Evolutionary conservation across 2,329 filamentous ascomycete genomes (phyloP).

Genomic region (Diaporthe citrichinensis): DNA sequence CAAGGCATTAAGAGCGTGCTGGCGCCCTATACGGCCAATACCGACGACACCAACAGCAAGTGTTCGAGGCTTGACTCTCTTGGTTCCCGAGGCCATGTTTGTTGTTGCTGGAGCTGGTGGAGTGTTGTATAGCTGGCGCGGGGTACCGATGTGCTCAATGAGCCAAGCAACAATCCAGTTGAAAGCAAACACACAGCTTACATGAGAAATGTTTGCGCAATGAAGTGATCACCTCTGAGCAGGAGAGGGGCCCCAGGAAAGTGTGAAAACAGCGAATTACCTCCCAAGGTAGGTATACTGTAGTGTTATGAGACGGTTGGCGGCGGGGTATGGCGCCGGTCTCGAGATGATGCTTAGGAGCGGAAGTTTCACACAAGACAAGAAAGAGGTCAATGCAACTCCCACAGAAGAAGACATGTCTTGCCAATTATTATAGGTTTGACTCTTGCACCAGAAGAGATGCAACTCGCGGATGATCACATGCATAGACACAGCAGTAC

Average conservation of each 20-base stretch:
- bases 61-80: background rate
- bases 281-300: too few relatives aligned
- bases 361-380: background rate
- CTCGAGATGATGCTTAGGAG: too few relatives aligned
- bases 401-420: background rate
- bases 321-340: background rate
- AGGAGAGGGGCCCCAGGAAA: too few relatives aligned
- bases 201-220: background rate
- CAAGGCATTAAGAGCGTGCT: slow-evolving; percentile 63
- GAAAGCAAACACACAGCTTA: background rate
- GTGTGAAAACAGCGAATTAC: too few relatives aligned
- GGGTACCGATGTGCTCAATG: background rate
- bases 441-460: background rate
- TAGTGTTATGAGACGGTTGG: too few relatives aligned
- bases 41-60: slow-evolving; percentile 47
- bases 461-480: background rate
- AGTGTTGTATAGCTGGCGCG: background rate
- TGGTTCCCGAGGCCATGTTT: background rate
- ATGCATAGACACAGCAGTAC: background rate
- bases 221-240: background rate
- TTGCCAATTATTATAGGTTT: background rate
- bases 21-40: slow-evolving; percentile 66
- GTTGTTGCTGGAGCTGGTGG: background rate
- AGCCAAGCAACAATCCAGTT: background rate
- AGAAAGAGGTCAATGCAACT: too few relatives aligned